Conservation (phyloP, 225 moss, liverwort and hornwort genomes). For the Marchantia paleacea region DNA sequence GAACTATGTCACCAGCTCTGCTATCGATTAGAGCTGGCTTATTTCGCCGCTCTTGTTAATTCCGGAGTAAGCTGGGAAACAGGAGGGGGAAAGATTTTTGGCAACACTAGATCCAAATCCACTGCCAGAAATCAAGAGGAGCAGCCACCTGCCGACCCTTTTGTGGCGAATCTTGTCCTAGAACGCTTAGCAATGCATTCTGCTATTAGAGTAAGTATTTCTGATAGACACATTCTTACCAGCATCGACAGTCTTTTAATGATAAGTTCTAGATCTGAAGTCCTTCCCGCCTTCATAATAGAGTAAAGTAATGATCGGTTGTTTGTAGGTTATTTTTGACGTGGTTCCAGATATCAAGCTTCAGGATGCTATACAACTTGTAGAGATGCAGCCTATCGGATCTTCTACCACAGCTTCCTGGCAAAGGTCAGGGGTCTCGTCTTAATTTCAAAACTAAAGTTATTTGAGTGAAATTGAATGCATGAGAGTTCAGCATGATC, state of each 20-base stretch:
- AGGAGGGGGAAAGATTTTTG: conserved; percentile 57
- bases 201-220: conserved; percentile 62
- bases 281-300: not conserved
- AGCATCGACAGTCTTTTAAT: not conserved
- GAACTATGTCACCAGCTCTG: conserved; percentile 92
- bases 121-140: conserved; percentile 45
- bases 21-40: conserved; percentile 92
- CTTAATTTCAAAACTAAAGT: not conserved
- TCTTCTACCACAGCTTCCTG: conserved; percentile 54
- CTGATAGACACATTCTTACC: not conserved
- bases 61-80: conserved; percentile 58
- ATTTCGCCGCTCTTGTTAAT: conserved; percentile 64
- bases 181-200: conserved; percentile 91
- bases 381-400: conserved; percentile 78
- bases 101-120: conserved; percentile 44
- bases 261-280: not conserved
- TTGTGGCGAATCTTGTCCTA: conserved; percentile 98
- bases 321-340: conserved; percentile 76
- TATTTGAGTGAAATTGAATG: no score
- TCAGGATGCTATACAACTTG: conserved; percentile 65
- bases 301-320: not conserved
- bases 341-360: conserved; percentile 78
- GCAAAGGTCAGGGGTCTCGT: conserved; percentile 48
- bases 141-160: conserved; percentile 75
- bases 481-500: no score